Base-by-base conservation (phyloP, 768 basidiomycete species). In the Stropharia rugosoannulata region DNA sequence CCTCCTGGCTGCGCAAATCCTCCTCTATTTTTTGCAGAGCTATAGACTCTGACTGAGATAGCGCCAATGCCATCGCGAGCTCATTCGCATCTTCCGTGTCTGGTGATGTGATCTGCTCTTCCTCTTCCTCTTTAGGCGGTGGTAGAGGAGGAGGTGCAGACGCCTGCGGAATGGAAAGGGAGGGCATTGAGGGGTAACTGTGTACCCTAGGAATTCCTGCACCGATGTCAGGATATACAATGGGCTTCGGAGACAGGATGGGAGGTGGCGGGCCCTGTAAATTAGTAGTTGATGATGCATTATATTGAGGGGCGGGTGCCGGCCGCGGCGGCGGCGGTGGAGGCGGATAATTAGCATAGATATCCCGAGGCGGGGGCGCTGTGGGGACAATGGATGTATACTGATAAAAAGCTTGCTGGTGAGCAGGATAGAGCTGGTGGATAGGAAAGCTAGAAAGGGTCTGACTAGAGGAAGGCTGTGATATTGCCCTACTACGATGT, bases 41-140 rank as follows among this genome's bases (percentile, higher is more conserved):
- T 13, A 56, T 56, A 7, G 75, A 71, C 45, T 81, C 81, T 15
- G 80, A 79, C 53, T 80, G 72, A 1, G 83, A 80, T 47, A 84
- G 60, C 13, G 77, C 80, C 13, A 79, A 61, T 10, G 75, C 80
- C 19, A 77, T 60, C 13, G 77, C 76, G n/a, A 81, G 67, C 25
- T 78, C 80, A 27, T 78, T 75, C 37, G 77, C 73, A 32, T 70
- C 69, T 18, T 71, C 64, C 32, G 61, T 59, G 25, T 64, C 59
- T n/a, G 62, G 60, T 37, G 62, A 19, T 15, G 49, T 55, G 25
- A 49, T 32, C 19, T 52, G 59, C 29, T 62, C 59, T 27, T 52
- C 57, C 29, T 62, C 59, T 27, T 52, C 57, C 16, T 54, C 51
- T 13, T 50, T 50, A 27, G 49, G 55, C 35, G 54, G 48, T n/a